Evolutionary conservation across 163 green algal species (phyloP), one percentile per base, ranked within the genome.

Genomic region (Coccomyxa subellipsoidea): DNA sequence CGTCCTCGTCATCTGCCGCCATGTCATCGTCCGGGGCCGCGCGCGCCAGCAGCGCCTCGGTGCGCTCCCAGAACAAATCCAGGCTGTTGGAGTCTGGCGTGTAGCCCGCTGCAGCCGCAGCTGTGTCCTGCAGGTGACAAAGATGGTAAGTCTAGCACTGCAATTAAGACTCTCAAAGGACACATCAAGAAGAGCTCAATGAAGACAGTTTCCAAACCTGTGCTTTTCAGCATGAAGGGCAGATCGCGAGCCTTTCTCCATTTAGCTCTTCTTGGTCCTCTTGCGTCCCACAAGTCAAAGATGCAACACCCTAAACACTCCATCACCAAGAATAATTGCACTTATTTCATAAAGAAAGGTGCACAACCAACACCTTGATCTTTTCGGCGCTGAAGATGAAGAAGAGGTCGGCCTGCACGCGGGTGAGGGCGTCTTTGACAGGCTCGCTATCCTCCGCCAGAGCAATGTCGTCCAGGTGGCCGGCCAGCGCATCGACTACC

Each of bases 341-440:
- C 23, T 18, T 18, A 8, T 2, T 59, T 12, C 47, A 34, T 27
- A 9, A 38, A 15, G 0, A 70, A 25, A 39, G 77, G 4, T 9
- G 39, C 32, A 34, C 23, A 80, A 80, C 10, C 23, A 36, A 72
- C 31, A 82, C 79, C 79, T n/a, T 59, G 6, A 85, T 69, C 78
- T 85, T 90, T 59, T 59, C 38, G 37, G 66, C 36, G 81, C 79
- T 84, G 78, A 91, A 90, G 18, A 90, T 47, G 21, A 85, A 54
- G 31, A 87, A 79, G 18, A 88, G 29, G 36, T 91, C 86, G 69
- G 79, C 78, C 81, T 85, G 73, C 53, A 80, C 54, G 15, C 32
- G 40, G 40, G 80, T 76, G 35, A 82, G 27, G 39, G 37, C 39
- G 29, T 83, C 66, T 39, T 77, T 66, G 4, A 85, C 32, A 34